Conservation (phyloP, 805 yeast genomes). For the Ogataea zsoltii region DNA sequence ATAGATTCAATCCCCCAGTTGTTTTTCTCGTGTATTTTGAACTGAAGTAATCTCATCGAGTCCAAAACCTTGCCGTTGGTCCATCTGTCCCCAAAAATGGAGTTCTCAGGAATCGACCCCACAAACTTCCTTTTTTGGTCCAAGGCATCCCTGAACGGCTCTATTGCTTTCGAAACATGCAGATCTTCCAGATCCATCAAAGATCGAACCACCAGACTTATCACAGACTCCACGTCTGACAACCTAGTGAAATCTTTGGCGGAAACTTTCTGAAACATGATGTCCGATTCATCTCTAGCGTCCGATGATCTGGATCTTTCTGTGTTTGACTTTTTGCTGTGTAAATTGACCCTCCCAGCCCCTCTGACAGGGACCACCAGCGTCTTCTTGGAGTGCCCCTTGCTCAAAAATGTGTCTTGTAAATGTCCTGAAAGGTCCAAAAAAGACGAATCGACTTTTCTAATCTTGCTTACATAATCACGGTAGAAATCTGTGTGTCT, state of each 20-base stretch:
- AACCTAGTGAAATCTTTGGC: conserved; percentile 16
- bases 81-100: too few relatives aligned
- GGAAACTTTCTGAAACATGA: background rate
- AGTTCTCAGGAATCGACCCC: too few relatives aligned
- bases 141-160: conserved; percentile 8
- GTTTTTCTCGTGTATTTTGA: conserved; percentile 21
- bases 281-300: too few relatives aligned
- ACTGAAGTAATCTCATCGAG: conserved; percentile 21
- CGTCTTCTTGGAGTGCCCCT: too few relatives aligned
- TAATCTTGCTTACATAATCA: background rate
- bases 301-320: too few relatives aligned
- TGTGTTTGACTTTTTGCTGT: too few relatives aligned
- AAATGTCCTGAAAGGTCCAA: conserved; percentile 13
- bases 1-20: conserved; percentile 21
- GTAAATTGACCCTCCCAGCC: too few relatives aligned
- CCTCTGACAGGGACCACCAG: too few relatives aligned
- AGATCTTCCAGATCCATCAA: conserved; percentile 3
- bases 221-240: conserved; percentile 27
- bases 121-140: background rate
- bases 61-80: conserved; percentile 1
- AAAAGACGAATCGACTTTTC: background rate
- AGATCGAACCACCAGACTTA: conserved; percentile 25
- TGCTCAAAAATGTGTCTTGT: conserved; percentile 13
- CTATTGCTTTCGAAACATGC: too few relatives aligned
- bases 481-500: background rate